Evolutionary conservation across 176 grass and related monocot genomes (phyloP).

Genomic region (Musa beccarii): DNA sequence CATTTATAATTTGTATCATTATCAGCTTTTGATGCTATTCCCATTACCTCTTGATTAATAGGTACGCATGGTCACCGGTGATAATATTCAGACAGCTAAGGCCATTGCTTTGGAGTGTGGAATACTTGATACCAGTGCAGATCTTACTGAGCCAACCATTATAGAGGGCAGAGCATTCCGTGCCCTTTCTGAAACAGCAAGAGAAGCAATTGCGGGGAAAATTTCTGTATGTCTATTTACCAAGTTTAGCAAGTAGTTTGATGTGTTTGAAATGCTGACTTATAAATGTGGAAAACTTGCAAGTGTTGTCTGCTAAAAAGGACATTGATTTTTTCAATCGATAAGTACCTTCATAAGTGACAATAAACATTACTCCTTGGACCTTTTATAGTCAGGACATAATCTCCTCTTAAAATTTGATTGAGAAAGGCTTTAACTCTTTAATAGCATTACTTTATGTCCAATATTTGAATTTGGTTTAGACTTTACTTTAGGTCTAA

Average conservation of each 20-base stretch:
- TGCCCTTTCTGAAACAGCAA: constrained; percentile 34
- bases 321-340: not conserved
- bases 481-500: too few relatives aligned
- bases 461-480: too few relatives aligned
- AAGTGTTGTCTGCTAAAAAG: not conserved
- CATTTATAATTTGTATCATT: not conserved
- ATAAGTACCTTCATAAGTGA: too few relatives aligned
- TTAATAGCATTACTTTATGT: too few relatives aligned
- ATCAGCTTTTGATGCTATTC: not conserved
- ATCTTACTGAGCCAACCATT: constrained; percentile 32
- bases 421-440: too few relatives aligned
- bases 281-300: not conserved
- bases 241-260: not conserved
- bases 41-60: constrained; percentile 24
- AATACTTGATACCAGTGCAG: constrained; percentile 40
- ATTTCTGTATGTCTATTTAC: constrained; percentile 45
- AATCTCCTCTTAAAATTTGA: too few relatives aligned
- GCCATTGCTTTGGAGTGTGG: constrained; percentile 94
- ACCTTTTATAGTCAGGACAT: too few relatives aligned
- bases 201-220: constrained; percentile 37
- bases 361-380: too few relatives aligned
- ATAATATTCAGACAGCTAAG: constrained; percentile 87
- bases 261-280: not conserved
- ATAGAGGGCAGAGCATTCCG: constrained; percentile 79
- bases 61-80: constrained; percentile 99